Evolutionary conservation across 179 eudicot species (phyloP).

Genomic region (Amaranthus tricolor): DNA sequence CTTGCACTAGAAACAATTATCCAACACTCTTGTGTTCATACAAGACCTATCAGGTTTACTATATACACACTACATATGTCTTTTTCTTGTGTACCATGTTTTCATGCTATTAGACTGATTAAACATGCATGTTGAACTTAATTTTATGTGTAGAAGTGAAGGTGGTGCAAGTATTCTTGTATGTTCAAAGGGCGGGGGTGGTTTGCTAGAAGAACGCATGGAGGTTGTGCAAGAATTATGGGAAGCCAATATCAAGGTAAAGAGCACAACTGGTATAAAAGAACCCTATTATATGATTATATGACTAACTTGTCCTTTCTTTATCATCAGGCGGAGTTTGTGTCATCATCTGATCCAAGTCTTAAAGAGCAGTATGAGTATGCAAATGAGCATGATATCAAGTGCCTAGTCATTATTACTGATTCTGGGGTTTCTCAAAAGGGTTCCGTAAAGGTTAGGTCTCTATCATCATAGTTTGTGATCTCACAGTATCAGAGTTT

Average conservation of each 20-base stretch:
- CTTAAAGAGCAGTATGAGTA: slow-evolving; percentile 94
- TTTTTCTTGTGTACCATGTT: background rate
- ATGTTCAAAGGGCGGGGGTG: slow-evolving; percentile 98
- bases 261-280: slow-evolving; percentile 6
- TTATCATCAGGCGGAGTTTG: slow-evolving; percentile 72
- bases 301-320: background rate
- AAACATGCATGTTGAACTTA: slow-evolving; percentile 1
- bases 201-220: slow-evolving; percentile 87
- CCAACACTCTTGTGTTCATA: slow-evolving; percentile 56
- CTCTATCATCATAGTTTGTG: background rate
- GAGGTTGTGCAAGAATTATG: slow-evolving; percentile 81
- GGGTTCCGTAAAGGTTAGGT: slow-evolving; percentile 72
- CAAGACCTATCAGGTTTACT: slow-evolving; percentile 59
- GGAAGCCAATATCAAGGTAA: slow-evolving; percentile 80
- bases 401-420: slow-evolving; percentile 79
- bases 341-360: slow-evolving; percentile 86
- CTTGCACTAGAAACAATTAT: slow-evolving; percentile 85
- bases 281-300: slow-evolving; percentile 5
- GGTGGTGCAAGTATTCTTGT: slow-evolving; percentile 52
- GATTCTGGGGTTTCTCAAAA: slow-evolving; percentile 71
- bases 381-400: slow-evolving; percentile 92
- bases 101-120: background rate
- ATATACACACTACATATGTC: background rate
- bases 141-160: slow-evolving; percentile 45
- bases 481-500: too few species aligned